A percentile compares a stretch with the other conserved stretches of the same genome.
phyloP scores from a whole-genome alignment of 257 asterid species.

The Perilla frutescens region DNA sequence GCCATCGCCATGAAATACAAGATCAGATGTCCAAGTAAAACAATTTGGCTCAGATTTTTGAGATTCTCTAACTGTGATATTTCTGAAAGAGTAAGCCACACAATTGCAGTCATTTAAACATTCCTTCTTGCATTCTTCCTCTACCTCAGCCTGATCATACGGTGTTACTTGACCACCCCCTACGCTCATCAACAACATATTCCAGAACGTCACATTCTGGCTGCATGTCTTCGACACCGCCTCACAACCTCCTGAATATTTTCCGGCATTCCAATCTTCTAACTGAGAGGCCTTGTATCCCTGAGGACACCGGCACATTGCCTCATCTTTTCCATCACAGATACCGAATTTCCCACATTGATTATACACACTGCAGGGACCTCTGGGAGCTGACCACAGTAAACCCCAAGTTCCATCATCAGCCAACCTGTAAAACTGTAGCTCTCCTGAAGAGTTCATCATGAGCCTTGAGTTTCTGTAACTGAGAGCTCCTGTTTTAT shows the following conservation, averaged over 20 bases:
- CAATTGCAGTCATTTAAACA: conserved; percentile 3
- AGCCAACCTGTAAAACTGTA: conserved; percentile 34
- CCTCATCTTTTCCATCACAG: conserved; percentile 23
- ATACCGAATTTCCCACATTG: conserved; percentile 43
- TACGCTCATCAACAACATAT: background rate
- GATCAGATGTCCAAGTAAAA: background rate
- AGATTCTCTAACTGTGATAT: background rate
- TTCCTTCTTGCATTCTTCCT: background rate
- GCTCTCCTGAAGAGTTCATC: conserved; percentile 44
- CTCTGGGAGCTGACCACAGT: conserved; percentile 34
- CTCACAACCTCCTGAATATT: conserved; percentile 32
- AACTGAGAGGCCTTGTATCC: conserved; percentile 32
- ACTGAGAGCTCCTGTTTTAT: background rate
- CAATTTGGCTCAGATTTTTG: background rate
- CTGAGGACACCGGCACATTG: conserved; percentile 39
- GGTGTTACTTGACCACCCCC: background rate
- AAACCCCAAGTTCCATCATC: conserved; percentile 10
- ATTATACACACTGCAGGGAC: conserved; percentile 28
- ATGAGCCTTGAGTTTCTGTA: conserved; percentile 25
- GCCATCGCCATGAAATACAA: background rate
- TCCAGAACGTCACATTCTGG: conserved; percentile 17
- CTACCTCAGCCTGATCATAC: background rate
- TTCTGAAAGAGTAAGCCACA: background rate
- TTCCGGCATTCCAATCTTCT: conserved; percentile 20
- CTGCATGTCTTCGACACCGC: conserved; percentile 21